Percentiles rank a stretch among this genome's conserved stretches.
These are phyloP conservation scores for Nannochloropsis oceanica DNA, from an alignment of 108 stramenopile genomes.

Conservation along the genomic window DNA sequence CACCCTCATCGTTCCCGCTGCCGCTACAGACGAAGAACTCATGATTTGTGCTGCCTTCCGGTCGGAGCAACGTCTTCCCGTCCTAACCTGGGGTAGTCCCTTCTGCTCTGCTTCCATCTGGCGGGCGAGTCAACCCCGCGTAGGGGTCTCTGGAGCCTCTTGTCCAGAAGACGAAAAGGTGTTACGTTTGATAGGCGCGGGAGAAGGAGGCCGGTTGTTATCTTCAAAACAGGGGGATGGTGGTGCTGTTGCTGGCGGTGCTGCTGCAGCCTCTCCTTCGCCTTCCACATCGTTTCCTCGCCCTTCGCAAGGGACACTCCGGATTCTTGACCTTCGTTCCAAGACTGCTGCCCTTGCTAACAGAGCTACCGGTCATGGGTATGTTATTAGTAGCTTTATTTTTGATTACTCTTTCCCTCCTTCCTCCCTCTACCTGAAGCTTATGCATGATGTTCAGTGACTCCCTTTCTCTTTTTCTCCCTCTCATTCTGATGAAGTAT, in stretches of 20 bases:
- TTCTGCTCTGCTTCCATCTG: constrained; percentile 57
- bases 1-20: constrained; percentile 66
- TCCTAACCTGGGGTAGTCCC: constrained; percentile 65
- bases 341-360: constrained; percentile 44
- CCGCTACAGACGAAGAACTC: constrained; percentile 34
- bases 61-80: constrained; percentile 64
- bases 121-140: constrained; percentile 87
- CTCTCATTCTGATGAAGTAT: neutral
- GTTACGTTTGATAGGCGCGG: constrained; percentile 5
- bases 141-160: constrained; percentile 47
- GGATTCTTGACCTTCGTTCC: constrained; percentile 47
- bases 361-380: constrained; percentile 23
- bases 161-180: constrained; percentile 21
- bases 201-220: neutral
- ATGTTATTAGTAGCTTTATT: neutral
- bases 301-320: constrained; percentile 5
- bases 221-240: neutral
- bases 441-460: constrained; percentile 19
- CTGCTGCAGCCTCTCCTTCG: neutral
- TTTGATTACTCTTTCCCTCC: neutral
- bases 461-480: neutral
- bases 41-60: constrained; percentile 51
- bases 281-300: neutral
- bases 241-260: neutral
- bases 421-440: neutral